Base-by-base conservation (phyloP, 2,329 filamentous ascomycete genomes). In the Knoxdaviesia capensis region DNA sequence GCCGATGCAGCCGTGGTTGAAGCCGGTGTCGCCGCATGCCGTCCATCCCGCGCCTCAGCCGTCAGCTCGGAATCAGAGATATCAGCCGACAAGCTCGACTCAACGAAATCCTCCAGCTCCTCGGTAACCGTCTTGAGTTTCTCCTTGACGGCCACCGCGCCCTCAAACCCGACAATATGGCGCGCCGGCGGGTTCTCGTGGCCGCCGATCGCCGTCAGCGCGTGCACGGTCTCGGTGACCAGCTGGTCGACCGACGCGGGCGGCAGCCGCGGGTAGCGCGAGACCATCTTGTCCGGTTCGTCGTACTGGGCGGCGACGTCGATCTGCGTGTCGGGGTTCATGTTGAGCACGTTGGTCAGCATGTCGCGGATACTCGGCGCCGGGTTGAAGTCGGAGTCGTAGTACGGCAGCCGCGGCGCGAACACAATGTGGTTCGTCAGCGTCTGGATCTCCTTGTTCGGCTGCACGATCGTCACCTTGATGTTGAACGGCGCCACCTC, bases 401-500 rank as follows among this genome's bases (percentile, higher is more conserved):
- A 64, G 46, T 74, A 57, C 1, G 70, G 68, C 54, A 94, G 71
- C 34, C 78, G 77, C 5, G 88, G 87, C 3, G 83, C 81, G 49
- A 88, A 84, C 40, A 77, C 80, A 51, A 96, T 80, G 43, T 80
- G 77, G 60, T 93, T 93, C 31, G 84, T 90, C 44, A 96, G 68
- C 32, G 85, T 77, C 48, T 80, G 77, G 47, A 94, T 83, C 62
- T 96, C 88, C 61, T 94, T 85, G 59, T 86, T 92, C 30, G 87
- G 86, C 64, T 98, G 88, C 38, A 98, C 80, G 49, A 96, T 87
- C 36, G 86, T 94, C 58, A 96, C 74, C 59, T 88, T 93, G 62
- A 96, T 77, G 60, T 94, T 94, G 65, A 96, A 96, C 0, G 90
- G 90, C 1, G 88, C 82, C 48, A 98, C 81, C 60, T 98, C 90